These are phyloP conservation scores for Coriaria nepalensis DNA, from an alignment of 306 rosid species.

Conservation along the genomic window DNA sequence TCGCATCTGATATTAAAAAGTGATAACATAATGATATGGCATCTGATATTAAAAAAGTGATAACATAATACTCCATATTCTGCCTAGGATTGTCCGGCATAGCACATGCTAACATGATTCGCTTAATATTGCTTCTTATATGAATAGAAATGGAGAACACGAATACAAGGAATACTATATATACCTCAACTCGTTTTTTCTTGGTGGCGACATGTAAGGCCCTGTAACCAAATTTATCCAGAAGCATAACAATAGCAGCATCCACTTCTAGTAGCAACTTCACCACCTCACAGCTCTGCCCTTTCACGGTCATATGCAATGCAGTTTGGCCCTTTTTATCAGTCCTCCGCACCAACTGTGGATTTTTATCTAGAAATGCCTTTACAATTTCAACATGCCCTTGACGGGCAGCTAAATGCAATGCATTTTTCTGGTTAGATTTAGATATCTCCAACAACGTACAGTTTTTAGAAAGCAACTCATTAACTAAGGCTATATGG, in stretches of 20 bases:
- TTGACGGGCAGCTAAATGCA: conserved; percentile 89
- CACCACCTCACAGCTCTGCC: conserved; percentile 84
- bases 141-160: not conserved
- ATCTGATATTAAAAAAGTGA: no score
- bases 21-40: no score
- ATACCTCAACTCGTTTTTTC: conserved; percentile 94
- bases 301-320: conserved; percentile 98
- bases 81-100: no score
- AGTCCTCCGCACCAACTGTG: conserved; percentile 86
- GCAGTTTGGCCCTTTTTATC: conserved; percentile 99
- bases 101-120: no score
- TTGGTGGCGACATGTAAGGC: conserved; percentile 94
- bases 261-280: conserved; percentile 86
- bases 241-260: conserved; percentile 98
- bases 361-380: conserved; percentile 62
- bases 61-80: no score
- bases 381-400: conserved; percentile 77
- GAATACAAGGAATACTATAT: not conserved
- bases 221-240: conserved; percentile 85
- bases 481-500: conserved; percentile 66
- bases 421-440: conserved; percentile 80
- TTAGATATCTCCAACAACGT: conserved; percentile 61
- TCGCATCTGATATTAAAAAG: no score
- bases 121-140: no score
- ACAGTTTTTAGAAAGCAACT: conserved; percentile 66